These are phyloP conservation scores for Trichoderma aggressivum DNA, from an alignment of 2,329 filamentous ascomycete genomes.

Conservation along the genomic window DNA sequence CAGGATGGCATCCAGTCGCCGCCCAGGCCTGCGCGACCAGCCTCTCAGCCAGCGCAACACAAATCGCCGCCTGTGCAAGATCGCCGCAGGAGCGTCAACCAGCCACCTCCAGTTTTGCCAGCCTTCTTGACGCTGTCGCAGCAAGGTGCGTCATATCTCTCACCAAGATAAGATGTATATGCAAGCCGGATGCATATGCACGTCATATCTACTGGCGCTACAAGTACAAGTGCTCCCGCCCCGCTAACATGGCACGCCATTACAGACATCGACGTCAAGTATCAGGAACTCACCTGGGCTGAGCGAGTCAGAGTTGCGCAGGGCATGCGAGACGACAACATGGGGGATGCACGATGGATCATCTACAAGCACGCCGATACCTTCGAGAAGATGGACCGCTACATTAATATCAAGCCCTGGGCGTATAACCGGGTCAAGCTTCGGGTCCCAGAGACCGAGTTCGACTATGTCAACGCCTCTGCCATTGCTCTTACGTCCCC, in stretches of 20 bases:
- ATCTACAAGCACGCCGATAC: slow-evolving; percentile 35
- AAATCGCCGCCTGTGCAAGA: slow-evolving; percentile 12
- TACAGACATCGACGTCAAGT: slow-evolving; percentile 49
- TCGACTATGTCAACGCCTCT: slow-evolving; percentile 82
- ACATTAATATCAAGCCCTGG: slow-evolving; percentile 87
- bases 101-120: slow-evolving; percentile 33
- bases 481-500: slow-evolving; percentile 57
- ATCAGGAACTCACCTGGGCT: slow-evolving; percentile 51
- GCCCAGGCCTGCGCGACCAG: background rate
- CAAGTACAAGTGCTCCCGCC: background rate
- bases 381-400: slow-evolving; percentile 64
- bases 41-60: background rate
- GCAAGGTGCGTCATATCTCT: slow-evolving; percentile 32
- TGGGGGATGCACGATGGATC: slow-evolving; percentile 34
- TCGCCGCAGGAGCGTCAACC: slow-evolving; percentile 17
- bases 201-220: slow-evolving; percentile 5
- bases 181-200: slow-evolving; percentile 8
- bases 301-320: slow-evolving; percentile 48
- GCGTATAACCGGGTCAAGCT: slow-evolving; percentile 80
- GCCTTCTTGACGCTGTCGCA: slow-evolving; percentile 38
- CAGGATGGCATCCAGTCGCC: slow-evolving; percentile 33
- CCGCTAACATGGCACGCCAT: slow-evolving; percentile 14
- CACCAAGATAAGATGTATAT: background rate
- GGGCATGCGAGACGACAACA: slow-evolving; percentile 36
- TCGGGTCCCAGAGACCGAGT: slow-evolving; percentile 66